Base-by-base conservation (phyloP, 202 grass and related monocot genomes). In the Schoenoplectus tabernaemontani region DNA sequence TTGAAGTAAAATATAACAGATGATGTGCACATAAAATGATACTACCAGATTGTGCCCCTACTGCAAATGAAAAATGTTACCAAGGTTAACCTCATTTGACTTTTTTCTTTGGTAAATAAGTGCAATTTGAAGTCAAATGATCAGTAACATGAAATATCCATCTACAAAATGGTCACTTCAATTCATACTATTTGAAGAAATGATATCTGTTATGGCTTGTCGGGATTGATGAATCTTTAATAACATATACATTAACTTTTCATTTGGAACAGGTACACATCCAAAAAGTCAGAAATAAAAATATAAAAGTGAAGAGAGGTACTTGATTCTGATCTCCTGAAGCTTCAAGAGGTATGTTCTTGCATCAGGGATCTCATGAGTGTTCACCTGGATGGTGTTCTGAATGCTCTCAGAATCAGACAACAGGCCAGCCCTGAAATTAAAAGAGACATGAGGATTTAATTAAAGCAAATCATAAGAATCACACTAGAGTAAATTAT, bases 251-350 rank as follows among this genome's bases (percentile, higher is more conserved):
- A 1, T 1, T 41, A 22, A 13, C 10, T 38, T 70, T 34, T 39
- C 4, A 34, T 3, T 64, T 2, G 15, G 32, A 32, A 34, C 13
- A 16, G 56, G 5, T 58, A 58, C 23, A 24, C 17, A 58, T 58
- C 46, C 10, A 15, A 12, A 50, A 50, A 12, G 1, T 2, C 46
- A 50, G 17, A 71, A 2, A 71, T 47, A 12, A 1, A 78, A 41
- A 11, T 4, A 17, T 65, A 34, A 54, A 68, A 73, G 77, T 76
- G 13, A 85, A 83, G 23, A 12, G 0, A 63, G 11, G 7, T 93
- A 99, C 96, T 96, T 99, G 82, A 76, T 83, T 78, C 92, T 90
- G 80, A 99, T 87, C 78, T 96, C 83, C 67, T 99, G 78, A 82
- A 96, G 79, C 37, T 88, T 99, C 62, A 87, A 87, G 80, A 99